phyloP scores from a whole-genome alignment of 2,329 filamentous ascomycete species.

The Septoria petroselini region DNA sequence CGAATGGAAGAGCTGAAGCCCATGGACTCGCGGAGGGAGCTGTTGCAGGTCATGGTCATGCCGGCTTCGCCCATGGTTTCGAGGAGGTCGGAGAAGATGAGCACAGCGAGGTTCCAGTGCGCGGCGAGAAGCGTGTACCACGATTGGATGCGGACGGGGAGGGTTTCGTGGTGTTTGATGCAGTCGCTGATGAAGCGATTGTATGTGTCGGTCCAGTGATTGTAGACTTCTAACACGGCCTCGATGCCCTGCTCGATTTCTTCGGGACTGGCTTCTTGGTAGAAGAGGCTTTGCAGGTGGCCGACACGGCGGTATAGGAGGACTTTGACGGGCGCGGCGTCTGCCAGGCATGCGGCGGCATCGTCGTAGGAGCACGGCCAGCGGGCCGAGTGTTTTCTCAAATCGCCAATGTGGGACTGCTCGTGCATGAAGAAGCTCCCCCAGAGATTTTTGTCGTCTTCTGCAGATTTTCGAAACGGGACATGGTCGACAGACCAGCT shows the following conservation, averaged over 20 bases:
- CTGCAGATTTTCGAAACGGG: background rate
- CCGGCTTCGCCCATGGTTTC: constrained; percentile 13
- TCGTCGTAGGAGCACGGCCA: constrained; percentile 25
- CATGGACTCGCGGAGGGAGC: constrained; percentile 8
- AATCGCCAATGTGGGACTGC: constrained; percentile 19
- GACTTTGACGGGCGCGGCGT: constrained; percentile 26
- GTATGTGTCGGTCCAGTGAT: constrained; percentile 23
- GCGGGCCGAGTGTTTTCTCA: constrained; percentile 16
- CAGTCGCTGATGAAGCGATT: constrained; percentile 25
- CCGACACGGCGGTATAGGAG: constrained; percentile 23
- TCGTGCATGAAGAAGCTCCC: constrained; percentile 21
- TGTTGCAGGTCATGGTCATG: constrained; percentile 17
- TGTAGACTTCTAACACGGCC: constrained; percentile 22
- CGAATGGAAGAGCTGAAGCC: constrained; percentile 12
- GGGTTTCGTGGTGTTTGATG: constrained; percentile 20
- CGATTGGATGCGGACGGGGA: constrained; percentile 24
- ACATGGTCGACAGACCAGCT: background rate
- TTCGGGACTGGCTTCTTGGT: constrained; percentile 12
- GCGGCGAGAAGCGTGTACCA: constrained; percentile 26
- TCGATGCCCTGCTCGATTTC: constrained; percentile 19
- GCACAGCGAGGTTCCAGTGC: constrained; percentile 24
- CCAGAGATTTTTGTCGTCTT: constrained; percentile 18
- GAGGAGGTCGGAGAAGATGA: constrained; percentile 23
- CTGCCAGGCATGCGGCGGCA: constrained; percentile 23
- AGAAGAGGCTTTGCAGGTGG: constrained; percentile 21